Base-by-base conservation (phyloP, 202 grass and related monocot genomes). In the Hordeum pubiflorum region DNA sequence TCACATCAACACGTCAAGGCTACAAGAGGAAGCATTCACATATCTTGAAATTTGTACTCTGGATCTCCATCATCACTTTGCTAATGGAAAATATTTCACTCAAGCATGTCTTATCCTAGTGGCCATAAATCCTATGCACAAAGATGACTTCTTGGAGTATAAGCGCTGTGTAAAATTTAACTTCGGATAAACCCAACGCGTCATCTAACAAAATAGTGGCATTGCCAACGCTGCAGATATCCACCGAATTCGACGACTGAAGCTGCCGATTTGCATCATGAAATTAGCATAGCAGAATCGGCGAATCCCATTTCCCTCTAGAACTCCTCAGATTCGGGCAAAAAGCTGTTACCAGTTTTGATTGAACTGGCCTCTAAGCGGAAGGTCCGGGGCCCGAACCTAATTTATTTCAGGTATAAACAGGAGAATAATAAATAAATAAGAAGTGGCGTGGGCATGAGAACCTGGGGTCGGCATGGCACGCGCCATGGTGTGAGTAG, bases 381-480 rank as follows among this genome's bases (percentile, higher is more conserved):
- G 61, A 64, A 38, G 31, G 29, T 34, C 40, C 10, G 31, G 34
- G 57, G 70, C 34, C 50, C 5, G 15, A 43, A 17, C 5, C 36
- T 26, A 24, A 75, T 37, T 57, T 12, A 75, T 75, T 58, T 48
- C 44, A 48, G 10, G 37, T 12, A 32, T 74, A 78, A 84, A 63
- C 38, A 38, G 63, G 22, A 82, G 21, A 65, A 32, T 22, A 29
- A 57, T 81, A 13, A 43, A 43, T 52, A 48, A 58, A 40, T 32
- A 33, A 59, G 36, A 75, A 74, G 66, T 59, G 37, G 48, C 50
- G 43, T 63, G 77, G 36, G 36, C 52, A 21, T 33, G 32, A 21
- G 31, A 12, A 87, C 85, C 85, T 82, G 56, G 44, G 58, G 31
- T 82, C 79, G 57, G 57, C 18, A 10, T 67, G 34, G 52, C 50